Conservation (phyloP, 108 stramenopile genomes). For the Conticribra weissflogii region DNA sequence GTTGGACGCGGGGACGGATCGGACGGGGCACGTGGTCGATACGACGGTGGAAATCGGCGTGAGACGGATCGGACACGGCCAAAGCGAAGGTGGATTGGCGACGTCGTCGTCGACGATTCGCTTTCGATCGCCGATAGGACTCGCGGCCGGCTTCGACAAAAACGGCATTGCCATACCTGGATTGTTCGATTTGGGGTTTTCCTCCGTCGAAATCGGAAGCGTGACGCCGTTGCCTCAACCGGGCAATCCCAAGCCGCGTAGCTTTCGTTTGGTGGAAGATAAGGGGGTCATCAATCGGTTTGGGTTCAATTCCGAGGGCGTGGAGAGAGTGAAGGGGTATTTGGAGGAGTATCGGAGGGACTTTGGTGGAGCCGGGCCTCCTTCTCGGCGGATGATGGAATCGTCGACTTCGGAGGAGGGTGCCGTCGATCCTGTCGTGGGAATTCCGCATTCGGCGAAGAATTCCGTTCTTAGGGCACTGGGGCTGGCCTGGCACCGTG, state of each 20-base stretch:
- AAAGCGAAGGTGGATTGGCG: background rate
- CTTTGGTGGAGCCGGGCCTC: constrained; percentile 70
- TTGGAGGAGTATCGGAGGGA: constrained; percentile 57
- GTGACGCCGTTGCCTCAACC: constrained; percentile 92
- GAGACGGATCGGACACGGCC: background rate
- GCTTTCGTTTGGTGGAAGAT: constrained; percentile 92
- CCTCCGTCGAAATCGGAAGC: constrained; percentile 89
- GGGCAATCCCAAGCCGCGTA: constrained; percentile 95
- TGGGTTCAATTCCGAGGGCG: constrained; percentile 93
- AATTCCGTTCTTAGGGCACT: constrained; percentile 22
- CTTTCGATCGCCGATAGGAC: constrained; percentile 75
- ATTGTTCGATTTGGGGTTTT: constrained; percentile 88
- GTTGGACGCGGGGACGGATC: constrained; percentile 12
- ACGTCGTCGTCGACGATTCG: background rate
- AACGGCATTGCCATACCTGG: constrained; percentile 80
- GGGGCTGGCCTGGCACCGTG: constrained; percentile 29
- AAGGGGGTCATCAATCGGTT: constrained; percentile 93
- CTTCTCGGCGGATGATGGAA: too few species aligned
- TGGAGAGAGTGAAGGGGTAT: constrained; percentile 57
- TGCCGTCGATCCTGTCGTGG: too few species aligned
- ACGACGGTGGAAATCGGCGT: constrained; percentile 41
- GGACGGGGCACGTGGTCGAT: constrained; percentile 2
- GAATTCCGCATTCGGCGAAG: background rate
- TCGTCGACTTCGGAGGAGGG: too few species aligned
- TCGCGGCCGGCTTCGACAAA: constrained; percentile 98